Percentiles rank a stretch among this genome's conserved stretches.
Conservation (phyloP, 2,329 filamentous ascomycete species). For the Ilyonectria destructans region DNA sequence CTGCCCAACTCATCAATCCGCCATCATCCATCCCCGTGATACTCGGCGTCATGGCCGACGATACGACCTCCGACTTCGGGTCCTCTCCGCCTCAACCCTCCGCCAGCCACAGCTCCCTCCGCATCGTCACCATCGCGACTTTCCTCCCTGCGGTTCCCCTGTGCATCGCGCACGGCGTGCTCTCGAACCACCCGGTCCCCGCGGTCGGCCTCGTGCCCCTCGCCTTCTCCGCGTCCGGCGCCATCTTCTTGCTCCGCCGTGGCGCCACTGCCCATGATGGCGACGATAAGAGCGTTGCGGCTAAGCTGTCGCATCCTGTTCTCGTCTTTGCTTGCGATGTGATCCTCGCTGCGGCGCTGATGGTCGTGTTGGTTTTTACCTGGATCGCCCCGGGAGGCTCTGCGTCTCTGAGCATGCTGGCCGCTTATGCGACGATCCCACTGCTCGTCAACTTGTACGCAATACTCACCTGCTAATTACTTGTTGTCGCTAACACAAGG, state of each 20-base stretch:
- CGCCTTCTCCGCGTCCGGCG: constrained; percentile 53
- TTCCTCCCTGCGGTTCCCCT: constrained; percentile 60
- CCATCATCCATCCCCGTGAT: constrained; percentile 9
- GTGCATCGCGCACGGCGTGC: constrained; percentile 57
- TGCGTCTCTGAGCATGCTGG: constrained; percentile 58
- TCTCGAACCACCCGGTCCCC: constrained; percentile 54
- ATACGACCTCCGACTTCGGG: constrained; percentile 32
- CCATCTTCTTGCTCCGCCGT: constrained; percentile 46
- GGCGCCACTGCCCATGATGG: constrained; percentile 13
- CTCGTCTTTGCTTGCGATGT: constrained; percentile 58
- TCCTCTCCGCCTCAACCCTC: constrained; percentile 34
- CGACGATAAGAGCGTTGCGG: constrained; percentile 8
- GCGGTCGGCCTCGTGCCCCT: constrained; percentile 60
- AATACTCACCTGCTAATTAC: neutral
- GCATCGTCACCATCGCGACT: constrained; percentile 54
- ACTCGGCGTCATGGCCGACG: constrained; percentile 35
- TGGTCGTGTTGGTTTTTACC: constrained; percentile 60
- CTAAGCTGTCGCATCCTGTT: constrained; percentile 49
- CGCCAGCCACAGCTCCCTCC: constrained; percentile 48
- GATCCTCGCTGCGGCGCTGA: constrained; percentile 55
- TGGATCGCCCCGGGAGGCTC: constrained; percentile 53
- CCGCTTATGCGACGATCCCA: constrained; percentile 61
- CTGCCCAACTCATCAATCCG: constrained; percentile 2
- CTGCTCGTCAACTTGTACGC: constrained; percentile 60
- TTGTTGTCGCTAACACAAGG: constrained; percentile 15